Evolutionary conservation across 2,329 filamentous ascomycete species (phyloP), one percentile per base, ranked within the genome.

Genomic region (Fusarium xylarioides): DNA sequence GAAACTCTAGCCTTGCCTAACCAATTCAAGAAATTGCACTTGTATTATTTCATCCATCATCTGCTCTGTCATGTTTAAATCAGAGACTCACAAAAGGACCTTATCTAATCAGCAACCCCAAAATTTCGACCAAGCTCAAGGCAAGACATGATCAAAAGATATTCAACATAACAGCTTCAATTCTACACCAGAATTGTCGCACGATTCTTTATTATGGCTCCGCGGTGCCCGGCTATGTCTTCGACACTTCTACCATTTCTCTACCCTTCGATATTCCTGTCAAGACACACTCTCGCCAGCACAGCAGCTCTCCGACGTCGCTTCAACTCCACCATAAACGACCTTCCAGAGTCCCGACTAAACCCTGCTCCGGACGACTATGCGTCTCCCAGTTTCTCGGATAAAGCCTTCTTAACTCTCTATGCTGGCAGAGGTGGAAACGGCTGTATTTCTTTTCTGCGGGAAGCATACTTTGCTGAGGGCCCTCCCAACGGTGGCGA

Each of bases 401-500:
- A 99, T 83, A 92, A 93, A 80, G 95, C 95, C 62, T 89, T 90
- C 12, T 83, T 98, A 34, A 93, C 90, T 0, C 82, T 98, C 7
- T 88, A 92, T 76, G 93, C 95, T 23, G 96, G 96, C 14, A 84
- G 86, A 5, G 96, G 96, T 32, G 96, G 96, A 14, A 91, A 96
- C 79, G 96, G 96, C 71, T 99, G 96, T 79, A 94, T 98, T 56
- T 96, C 96, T 1, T 99, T 98, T 80, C 85, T 97, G 47, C 92
- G 95, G 26, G 96, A 99, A 78, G 95, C 95, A 71, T 98, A 93
- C 82, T 87, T 98, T 35, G 90, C 91, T 49, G 91, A 97, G 73
- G 96, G 96, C 0, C 96, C 96, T 16, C 90, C 96, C 15, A 98
- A 99, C 81, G 96, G 96, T 54, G 96, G 96, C 67, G 95, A 99